Evolutionary conservation across 208 protist species (phyloP).

Genomic region (Leishmania arabica): DNA sequence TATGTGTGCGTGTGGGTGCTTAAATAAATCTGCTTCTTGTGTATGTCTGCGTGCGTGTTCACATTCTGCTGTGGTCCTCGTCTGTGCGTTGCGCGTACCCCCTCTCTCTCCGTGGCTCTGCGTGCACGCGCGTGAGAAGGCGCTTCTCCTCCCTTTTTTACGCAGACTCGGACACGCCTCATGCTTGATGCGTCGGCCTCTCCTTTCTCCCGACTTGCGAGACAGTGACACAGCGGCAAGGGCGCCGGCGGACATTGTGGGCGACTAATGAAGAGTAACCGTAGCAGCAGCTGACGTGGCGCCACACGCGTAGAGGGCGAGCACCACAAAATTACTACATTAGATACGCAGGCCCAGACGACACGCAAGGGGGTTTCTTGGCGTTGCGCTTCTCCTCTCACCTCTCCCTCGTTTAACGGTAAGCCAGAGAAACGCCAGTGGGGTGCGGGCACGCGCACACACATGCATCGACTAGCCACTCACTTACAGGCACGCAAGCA

Average conservation of each 20-base stretch:
- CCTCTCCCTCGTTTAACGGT: neutral
- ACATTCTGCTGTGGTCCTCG: neutral
- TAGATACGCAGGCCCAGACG: neutral
- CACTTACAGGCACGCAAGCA: neutral
- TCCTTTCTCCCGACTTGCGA: neutral
- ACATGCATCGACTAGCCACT: neutral
- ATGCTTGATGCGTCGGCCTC: neutral
- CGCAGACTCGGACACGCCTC: neutral
- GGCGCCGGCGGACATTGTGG: neutral
- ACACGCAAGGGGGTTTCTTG: neutral
- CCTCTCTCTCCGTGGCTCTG: neutral
- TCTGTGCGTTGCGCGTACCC: neutral
- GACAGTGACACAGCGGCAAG: neutral
- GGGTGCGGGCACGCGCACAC: neutral
- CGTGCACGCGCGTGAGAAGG: neutral
- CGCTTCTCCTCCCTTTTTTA: neutral
- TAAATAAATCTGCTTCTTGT: neutral
- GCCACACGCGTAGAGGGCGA: neutral
- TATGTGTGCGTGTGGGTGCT: neutral
- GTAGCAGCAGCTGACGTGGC: neutral
- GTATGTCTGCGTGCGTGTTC: neutral
- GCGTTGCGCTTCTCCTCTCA: neutral
- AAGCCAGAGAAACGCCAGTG: neutral
- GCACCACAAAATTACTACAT: neutral
- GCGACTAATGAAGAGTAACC: neutral